Percentiles rank a stretch among this genome's conserved stretches.
Conservation (phyloP, 345 rosid genomes). For the Nasturtium officinale region DNA sequence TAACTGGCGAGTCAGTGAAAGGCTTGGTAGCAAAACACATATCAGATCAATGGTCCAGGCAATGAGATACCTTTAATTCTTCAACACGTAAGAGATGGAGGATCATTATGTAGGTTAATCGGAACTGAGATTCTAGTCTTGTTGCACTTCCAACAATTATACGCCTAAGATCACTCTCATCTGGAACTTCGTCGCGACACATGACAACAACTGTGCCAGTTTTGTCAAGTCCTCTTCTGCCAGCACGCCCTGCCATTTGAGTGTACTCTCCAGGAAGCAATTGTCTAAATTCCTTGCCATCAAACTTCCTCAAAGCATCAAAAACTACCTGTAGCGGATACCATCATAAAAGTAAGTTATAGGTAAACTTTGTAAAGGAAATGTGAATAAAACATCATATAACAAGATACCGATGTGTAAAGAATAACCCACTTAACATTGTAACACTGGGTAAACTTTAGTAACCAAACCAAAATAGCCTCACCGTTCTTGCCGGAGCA, state of each 20-base stretch:
- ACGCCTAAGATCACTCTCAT: constrained; percentile 62
- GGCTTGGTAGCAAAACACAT: constrained; percentile 10
- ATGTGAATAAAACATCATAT: constrained; percentile 15
- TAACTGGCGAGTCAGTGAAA: constrained; percentile 17
- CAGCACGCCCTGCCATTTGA: constrained; percentile 99
- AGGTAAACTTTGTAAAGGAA: constrained; percentile 11
- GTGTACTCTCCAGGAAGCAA: constrained; percentile 98
- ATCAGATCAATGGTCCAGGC: constrained; percentile 16
- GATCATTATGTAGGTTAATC: constrained; percentile 95
- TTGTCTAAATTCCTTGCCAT: constrained; percentile 85
- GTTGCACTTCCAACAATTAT: constrained; percentile 84
- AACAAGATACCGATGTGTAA: constrained; percentile 7
- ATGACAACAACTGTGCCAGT: constrained; percentile 89
- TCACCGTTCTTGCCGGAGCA: constrained; percentile 98
- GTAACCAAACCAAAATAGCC: constrained; percentile 37
- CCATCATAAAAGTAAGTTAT: constrained; percentile 30
- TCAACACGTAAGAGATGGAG: constrained; percentile 97
- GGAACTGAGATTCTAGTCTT: constrained; percentile 87
- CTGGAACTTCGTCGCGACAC: constrained; percentile 97
- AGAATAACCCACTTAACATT: constrained; percentile 24
- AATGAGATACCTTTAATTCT: constrained; percentile 80
- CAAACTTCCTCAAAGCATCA: constrained; percentile 90
- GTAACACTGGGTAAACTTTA: not conserved
- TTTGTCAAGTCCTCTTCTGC: constrained; percentile 96
- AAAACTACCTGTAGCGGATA: constrained; percentile 72